Evolutionary conservation across 2,329 filamentous ascomycete genomes (phyloP).

Genomic region (Trichoderma oligosporum): DNA sequence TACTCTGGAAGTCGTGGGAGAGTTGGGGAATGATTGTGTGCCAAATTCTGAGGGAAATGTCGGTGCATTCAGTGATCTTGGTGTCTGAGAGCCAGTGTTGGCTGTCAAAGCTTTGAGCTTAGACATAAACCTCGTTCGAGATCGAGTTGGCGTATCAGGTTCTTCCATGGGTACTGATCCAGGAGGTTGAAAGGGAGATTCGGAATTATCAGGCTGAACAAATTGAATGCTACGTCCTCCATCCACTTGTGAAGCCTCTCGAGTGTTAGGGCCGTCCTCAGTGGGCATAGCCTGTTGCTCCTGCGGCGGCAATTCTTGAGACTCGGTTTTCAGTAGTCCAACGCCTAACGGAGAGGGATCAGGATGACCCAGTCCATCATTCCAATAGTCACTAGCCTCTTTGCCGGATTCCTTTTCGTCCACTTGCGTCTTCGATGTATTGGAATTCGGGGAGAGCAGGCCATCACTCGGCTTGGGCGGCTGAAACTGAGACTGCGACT

Average conservation of each 20-base stretch:
- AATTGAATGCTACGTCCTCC: constrained; percentile 69
- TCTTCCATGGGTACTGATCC: constrained; percentile 62
- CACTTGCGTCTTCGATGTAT: constrained; percentile 1
- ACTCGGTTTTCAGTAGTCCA: not conserved
- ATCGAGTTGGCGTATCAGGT: constrained; percentile 56
- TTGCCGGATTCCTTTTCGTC: not conserved
- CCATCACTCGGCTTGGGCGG: constrained; percentile 16
- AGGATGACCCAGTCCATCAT: constrained; percentile 20
- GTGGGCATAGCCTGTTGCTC: constrained; percentile 1
- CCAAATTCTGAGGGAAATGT: constrained; percentile 33
- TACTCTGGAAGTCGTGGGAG: constrained; percentile 45
- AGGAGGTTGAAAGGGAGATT: constrained; percentile 49
- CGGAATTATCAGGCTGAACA: constrained; percentile 52
- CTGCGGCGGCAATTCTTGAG: not conserved
- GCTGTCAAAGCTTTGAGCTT: constrained; percentile 72
- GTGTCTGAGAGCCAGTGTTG: constrained; percentile 45
- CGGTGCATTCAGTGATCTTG: constrained; percentile 37
- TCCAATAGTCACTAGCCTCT: constrained; percentile 23
- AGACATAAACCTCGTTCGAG: constrained; percentile 67
- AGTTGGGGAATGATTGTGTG: constrained; percentile 42
- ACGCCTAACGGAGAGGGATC: constrained; percentile 11
- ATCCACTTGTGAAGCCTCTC: not conserved
- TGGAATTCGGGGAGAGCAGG: constrained; percentile 14
- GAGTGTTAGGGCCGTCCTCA: not conserved
- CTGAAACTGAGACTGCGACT: constrained; percentile 13